Conservation (phyloP, 495 filamentous ascomycete genomes). For the Echria macrotheca region DNA sequence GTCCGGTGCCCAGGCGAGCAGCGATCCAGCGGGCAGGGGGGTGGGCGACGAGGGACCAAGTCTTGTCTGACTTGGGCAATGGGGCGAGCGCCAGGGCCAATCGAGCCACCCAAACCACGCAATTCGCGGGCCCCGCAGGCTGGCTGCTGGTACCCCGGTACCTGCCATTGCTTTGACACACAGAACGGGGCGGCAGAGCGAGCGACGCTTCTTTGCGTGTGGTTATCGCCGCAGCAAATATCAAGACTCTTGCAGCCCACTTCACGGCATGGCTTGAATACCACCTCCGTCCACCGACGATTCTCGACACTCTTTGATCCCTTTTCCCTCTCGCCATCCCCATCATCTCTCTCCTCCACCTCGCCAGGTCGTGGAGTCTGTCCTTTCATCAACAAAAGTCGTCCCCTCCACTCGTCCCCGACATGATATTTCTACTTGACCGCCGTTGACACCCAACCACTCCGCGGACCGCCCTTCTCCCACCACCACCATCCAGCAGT, state of each 20-base stretch:
- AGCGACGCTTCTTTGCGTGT: constrained; percentile 9
- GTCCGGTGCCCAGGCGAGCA: constrained; percentile 20
- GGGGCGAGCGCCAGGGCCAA: constrained; percentile 25
- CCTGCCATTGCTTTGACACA: constrained; percentile 21
- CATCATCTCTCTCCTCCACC: constrained; percentile 13
- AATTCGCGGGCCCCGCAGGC: constrained; percentile 24
- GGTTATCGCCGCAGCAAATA: constrained; percentile 28
- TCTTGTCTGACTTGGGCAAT: constrained; percentile 29
- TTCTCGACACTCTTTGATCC: constrained; percentile 33
- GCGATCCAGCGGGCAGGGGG: constrained; percentile 5
- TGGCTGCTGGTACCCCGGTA: constrained; percentile 17
- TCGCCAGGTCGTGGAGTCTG: constrained; percentile 14
- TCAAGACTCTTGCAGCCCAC: constrained; percentile 28
- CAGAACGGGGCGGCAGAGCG: constrained; percentile 29
- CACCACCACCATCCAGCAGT: constrained; percentile 9
- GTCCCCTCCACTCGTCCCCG: constrained; percentile 11
- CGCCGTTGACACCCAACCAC: constrained; percentile 21
- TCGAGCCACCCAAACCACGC: constrained; percentile 31
- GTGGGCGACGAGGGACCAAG: not conserved
- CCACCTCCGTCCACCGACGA: constrained; percentile 17
- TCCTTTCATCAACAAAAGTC: constrained; percentile 12
- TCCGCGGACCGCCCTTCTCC: not conserved
- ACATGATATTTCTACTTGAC: constrained; percentile 7
- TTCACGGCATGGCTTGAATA: constrained; percentile 23
- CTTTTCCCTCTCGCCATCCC: constrained; percentile 20